Conservation (phyloP, 805 yeast genomes). For the Sugiyamaella americana region DNA sequence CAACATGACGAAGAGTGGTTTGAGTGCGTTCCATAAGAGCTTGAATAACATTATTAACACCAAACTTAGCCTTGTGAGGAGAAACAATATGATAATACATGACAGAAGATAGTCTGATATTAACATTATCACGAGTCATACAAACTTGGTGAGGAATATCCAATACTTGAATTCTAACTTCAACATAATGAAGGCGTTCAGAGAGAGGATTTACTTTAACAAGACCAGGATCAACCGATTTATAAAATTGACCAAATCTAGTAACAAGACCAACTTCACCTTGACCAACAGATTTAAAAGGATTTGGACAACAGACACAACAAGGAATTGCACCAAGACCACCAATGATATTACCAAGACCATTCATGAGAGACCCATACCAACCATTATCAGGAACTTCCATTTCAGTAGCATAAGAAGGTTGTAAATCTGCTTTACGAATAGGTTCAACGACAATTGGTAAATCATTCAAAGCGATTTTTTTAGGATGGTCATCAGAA, state of each 20-base stretch:
- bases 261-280: constrained; percentile 67
- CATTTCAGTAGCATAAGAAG: constrained; percentile 34
- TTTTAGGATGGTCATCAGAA: neutral
- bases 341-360: constrained; percentile 46
- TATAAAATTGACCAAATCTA: constrained; percentile 57
- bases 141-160: constrained; percentile 65
- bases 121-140: constrained; percentile 65
- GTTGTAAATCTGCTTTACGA: constrained; percentile 24
- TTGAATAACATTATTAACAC: constrained; percentile 46
- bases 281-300: constrained; percentile 54
- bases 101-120: constrained; percentile 57
- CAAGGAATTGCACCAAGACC: constrained; percentile 49
- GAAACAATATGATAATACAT: constrained; percentile 60
- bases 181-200: constrained; percentile 47
- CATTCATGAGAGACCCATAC: constrained; percentile 31
- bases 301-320: constrained; percentile 50
- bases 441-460: constrained; percentile 28
- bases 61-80: constrained; percentile 60
- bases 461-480: constrained; percentile 7
- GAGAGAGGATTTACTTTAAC: constrained; percentile 59
- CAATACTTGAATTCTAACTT: constrained; percentile 51
- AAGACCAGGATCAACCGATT: constrained; percentile 65
- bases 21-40: constrained; percentile 65
- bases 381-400: constrained; percentile 32
- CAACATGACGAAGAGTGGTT: constrained; percentile 66